phyloP scores from a whole-genome alignment of 495 filamentous ascomycete species.

The Talaromyces nanjingensis region DNA sequence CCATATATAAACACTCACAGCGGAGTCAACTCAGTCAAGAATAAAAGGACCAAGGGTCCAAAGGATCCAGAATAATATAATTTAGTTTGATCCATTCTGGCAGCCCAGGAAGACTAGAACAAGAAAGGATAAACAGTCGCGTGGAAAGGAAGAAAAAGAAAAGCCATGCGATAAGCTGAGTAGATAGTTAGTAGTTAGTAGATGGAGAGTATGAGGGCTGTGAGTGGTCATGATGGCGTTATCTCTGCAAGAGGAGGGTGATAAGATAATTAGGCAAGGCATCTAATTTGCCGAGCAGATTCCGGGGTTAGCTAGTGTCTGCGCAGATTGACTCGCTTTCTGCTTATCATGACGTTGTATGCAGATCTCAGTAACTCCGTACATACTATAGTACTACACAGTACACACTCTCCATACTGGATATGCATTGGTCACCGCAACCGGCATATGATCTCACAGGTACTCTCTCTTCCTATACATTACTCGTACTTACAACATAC shows the following conservation, averaged over 20 bases:
- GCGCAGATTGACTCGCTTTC: too few species aligned
- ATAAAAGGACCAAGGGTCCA: neutral
- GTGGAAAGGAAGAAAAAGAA: neutral
- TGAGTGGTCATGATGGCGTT: conserved; percentile 4
- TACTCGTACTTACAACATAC: neutral
- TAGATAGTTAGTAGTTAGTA: too few species aligned
- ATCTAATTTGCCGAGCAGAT: neutral
- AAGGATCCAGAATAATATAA: neutral
- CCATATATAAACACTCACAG: neutral
- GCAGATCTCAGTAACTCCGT: neutral
- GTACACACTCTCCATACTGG: neutral
- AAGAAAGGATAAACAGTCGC: neutral
- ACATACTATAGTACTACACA: neutral
- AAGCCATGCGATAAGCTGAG: neutral
- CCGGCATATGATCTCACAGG: neutral
- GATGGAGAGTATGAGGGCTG: neutral
- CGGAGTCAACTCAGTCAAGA: neutral
- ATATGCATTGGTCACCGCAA: neutral
- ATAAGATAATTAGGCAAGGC: neutral
- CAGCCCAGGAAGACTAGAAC: neutral
- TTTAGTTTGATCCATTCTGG: neutral
- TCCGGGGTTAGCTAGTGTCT: neutral
- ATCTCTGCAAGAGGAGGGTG: neutral
- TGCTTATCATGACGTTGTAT: conserved; percentile 1
- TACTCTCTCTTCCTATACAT: too few species aligned